Conservation (phyloP, 768 basidiomycete genomes). For the Suillus cothurnatus region DNA sequence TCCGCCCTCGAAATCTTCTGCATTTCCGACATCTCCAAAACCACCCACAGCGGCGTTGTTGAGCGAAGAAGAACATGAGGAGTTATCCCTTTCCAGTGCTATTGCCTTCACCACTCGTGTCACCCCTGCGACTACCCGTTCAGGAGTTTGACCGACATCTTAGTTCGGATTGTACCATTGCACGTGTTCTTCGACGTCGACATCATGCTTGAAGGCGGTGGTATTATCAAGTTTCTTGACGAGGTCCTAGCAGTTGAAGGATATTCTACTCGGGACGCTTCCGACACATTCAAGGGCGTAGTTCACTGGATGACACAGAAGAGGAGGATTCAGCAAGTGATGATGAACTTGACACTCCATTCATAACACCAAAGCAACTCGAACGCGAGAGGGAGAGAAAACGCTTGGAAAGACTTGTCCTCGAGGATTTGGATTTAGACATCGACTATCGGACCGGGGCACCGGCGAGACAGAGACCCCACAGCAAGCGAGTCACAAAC, state of each 20-base stretch:
- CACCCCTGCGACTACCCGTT: background rate
- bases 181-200: slow-evolving; percentile 79
- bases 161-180: slow-evolving; percentile 56
- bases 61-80: slow-evolving; percentile 19
- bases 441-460: slow-evolving; percentile 42
- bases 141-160: slow-evolving; percentile 16
- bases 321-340: slow-evolving; percentile 18
- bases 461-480: slow-evolving; percentile 12
- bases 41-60: slow-evolving; percentile 23
- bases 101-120: slow-evolving; percentile 22
- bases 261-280: slow-evolving; percentile 14
- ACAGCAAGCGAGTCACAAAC: slow-evolving; percentile 7
- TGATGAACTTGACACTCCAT: slow-evolving; percentile 29
- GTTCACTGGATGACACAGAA: slow-evolving; percentile 5
- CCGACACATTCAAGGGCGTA: background rate
- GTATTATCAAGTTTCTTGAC: slow-evolving; percentile 51
- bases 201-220: slow-evolving; percentile 39
- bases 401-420: slow-evolving; percentile 50
- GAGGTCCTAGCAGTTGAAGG: slow-evolving; percentile 34
- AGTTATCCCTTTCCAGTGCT: slow-evolving; percentile 15
- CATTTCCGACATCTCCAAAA: slow-evolving; percentile 18
- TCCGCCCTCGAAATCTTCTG: slow-evolving; percentile 18
- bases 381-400: slow-evolving; percentile 40
- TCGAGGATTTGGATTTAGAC: slow-evolving; percentile 62
- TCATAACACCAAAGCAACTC: slow-evolving; percentile 17